These are phyloP conservation scores for Coemansia interrupta DNA, from an alignment of 192 early-diverging fungal genomes.

Conservation along the genomic window DNA sequence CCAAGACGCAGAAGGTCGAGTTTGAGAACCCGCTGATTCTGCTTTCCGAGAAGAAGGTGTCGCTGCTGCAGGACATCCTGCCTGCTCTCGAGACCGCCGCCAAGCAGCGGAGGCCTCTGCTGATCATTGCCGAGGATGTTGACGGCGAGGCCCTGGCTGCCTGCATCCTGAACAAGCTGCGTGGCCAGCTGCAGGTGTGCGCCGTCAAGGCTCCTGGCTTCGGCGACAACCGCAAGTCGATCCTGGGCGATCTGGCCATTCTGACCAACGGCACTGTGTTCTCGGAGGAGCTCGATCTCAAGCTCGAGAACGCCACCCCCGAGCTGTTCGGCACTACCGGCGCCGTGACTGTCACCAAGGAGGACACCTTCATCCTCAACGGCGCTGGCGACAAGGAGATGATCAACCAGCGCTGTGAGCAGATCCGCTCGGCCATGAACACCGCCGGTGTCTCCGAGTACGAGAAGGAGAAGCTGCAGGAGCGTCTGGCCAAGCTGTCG, in stretches of 20 bases:
- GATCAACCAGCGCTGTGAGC: slow-evolving; percentile 92
- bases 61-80: slow-evolving; percentile 89
- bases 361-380: slow-evolving; percentile 98
- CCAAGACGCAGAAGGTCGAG: slow-evolving; percentile 97
- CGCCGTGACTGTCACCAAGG: slow-evolving; percentile 92
- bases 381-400: slow-evolving; percentile 88
- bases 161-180: slow-evolving; percentile 99
- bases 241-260: slow-evolving; percentile 94
- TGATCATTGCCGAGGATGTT: slow-evolving; percentile 97
- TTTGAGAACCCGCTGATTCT: slow-evolving; percentile 99
- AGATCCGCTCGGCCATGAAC: slow-evolving; percentile 89
- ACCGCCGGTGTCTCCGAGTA: slow-evolving; percentile 85
- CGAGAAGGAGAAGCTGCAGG: slow-evolving; percentile 99
- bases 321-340: slow-evolving; percentile 89
- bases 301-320: slow-evolving; percentile 90
- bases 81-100: slow-evolving; percentile 95
- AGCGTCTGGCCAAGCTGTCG: slow-evolving; percentile 96
- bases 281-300: slow-evolving; percentile 92
- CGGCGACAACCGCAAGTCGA: slow-evolving; percentile 99
- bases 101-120: slow-evolving; percentile 89
- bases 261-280: slow-evolving; percentile 97
- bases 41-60: slow-evolving; percentile 99
- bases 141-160: slow-evolving; percentile 99
- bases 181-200: slow-evolving; percentile 94
- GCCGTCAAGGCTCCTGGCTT: slow-evolving; percentile 99